phyloP scores from a whole-genome alignment of 2,329 filamentous ascomycete species.

The Aspergillus sp. region DNA sequence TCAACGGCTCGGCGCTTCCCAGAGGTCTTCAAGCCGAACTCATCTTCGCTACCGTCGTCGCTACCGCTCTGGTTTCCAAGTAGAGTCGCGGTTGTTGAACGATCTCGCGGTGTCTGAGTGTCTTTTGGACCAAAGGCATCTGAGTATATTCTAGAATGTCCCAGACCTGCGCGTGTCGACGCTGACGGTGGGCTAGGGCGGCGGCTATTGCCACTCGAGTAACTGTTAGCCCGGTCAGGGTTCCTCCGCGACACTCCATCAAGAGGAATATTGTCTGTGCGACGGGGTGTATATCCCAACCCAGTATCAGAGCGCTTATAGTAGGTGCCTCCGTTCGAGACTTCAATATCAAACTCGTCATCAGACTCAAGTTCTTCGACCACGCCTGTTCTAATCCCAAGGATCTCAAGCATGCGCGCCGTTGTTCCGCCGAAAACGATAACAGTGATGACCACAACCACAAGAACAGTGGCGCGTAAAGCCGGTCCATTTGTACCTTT shows the following conservation, averaged over 20 bases:
- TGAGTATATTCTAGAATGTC: conserved; percentile 53
- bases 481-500: conserved; percentile 78
- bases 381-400: conserved; percentile 93
- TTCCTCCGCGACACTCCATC: conserved; percentile 46
- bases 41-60: conserved; percentile 47
- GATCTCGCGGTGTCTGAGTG: conserved; percentile 44
- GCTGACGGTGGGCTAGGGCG: conserved; percentile 50
- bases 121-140: conserved; percentile 46
- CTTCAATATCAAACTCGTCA: conserved; percentile 97
- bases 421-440: conserved; percentile 99
- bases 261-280: conserved; percentile 57
- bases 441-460: conserved; percentile 94
- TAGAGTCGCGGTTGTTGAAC: conserved; percentile 51
- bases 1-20: conserved; percentile 38
- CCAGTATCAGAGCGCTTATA: conserved; percentile 75
- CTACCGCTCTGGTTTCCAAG: conserved; percentile 48
- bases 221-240: conserved; percentile 43
- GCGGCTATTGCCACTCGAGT: conserved; percentile 58
- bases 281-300: conserved; percentile 73
- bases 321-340: conserved; percentile 69
- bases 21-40: conserved; percentile 45
- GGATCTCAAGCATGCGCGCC: conserved; percentile 93
- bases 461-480: conserved; percentile 89
- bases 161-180: conserved; percentile 33
- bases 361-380: conserved; percentile 97